Percentiles rank a stretch among this genome's conserved stretches.
Evolutionary conservation across 352 stramenopile genomes (phyloP).

Genomic region (Stephanocyclus meneghinianus): DNA sequence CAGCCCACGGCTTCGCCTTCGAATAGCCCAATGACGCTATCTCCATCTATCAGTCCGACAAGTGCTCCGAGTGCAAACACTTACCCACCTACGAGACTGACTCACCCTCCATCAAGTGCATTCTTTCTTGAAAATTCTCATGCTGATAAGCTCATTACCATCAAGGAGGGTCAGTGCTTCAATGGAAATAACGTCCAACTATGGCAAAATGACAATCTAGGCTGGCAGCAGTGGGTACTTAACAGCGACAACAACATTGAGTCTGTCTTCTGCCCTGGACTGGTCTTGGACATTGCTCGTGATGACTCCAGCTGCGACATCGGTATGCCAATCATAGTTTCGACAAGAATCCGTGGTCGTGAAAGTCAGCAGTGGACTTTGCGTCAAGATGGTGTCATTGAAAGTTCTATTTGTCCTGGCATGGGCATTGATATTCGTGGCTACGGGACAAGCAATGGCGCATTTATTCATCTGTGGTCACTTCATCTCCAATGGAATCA

Average conservation of each 20-base stretch:
- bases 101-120: not conserved
- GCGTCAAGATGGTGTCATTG: slow-evolving; percentile 4
- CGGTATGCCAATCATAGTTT: not conserved
- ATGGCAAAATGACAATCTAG: slow-evolving; percentile 2
- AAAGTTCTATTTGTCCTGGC: not conserved
- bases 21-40: not conserved
- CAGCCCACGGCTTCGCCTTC: not conserved
- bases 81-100: not conserved
- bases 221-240: slow-evolving; percentile 3
- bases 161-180: not conserved
- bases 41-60: not conserved
- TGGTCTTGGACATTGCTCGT: slow-evolving; percentile 8
- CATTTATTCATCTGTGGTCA: not conserved
- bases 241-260: slow-evolving; percentile 3
- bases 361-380: not conserved
- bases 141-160: slow-evolving; percentile 3
- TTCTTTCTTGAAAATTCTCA: not conserved
- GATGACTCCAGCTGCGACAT: not conserved
- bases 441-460: not conserved
- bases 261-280: not conserved
- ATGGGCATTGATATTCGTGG: slow-evolving; percentile 2
- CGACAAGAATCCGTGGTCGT: not conserved
- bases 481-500: slow-evolving; percentile 9
- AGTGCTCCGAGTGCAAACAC: not conserved
- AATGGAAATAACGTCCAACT: not conserved